Conservation (phyloP, 306 rosid genomes). For the Gillenia trifoliata region DNA sequence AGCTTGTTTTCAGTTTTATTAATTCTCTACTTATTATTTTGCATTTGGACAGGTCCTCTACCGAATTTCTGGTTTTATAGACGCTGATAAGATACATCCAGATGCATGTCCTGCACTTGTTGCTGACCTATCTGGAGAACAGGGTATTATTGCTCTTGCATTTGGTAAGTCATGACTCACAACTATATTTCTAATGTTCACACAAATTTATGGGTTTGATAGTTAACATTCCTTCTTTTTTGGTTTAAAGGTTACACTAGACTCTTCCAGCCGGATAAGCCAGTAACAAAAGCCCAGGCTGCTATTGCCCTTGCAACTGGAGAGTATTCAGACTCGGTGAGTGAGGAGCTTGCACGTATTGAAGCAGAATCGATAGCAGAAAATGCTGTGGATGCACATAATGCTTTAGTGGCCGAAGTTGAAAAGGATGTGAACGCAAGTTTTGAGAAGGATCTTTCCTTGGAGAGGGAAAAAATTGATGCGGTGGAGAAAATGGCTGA, state of each 20-base stretch:
- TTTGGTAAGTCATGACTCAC: conserved; percentile 56
- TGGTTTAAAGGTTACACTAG: conserved; percentile 68
- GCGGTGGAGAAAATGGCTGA: conserved; percentile 90
- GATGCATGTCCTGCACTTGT: conserved; percentile 97
- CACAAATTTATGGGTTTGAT: conserved; percentile 1
- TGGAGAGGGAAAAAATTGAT: conserved; percentile 77
- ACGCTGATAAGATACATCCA: conserved; percentile 81
- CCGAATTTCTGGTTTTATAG: conserved; percentile 85
- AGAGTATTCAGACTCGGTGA: conserved; percentile 83
- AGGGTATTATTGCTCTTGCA: conserved; percentile 90
- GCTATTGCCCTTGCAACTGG: conserved; percentile 96
- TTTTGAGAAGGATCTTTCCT: conserved; percentile 69
- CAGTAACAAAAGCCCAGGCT: conserved; percentile 96
- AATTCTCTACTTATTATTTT: conserved; percentile 14
- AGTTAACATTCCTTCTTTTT: background rate
- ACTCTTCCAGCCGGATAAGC: conserved; percentile 88
- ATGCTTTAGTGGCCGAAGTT: conserved; percentile 89
- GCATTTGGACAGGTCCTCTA: conserved; percentile 57
- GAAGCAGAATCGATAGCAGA: conserved; percentile 96
- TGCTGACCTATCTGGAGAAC: conserved; percentile 93
- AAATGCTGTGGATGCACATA: conserved; percentile 90
- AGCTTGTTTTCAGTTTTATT: conserved; percentile 23
- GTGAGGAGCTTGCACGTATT: conserved; percentile 96
- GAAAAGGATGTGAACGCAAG: conserved; percentile 83
- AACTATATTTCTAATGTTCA: background rate